Evolutionary conservation across 768 basidiomycete species (phyloP).

Genomic region (Symmetrospora coprosmae): DNA sequence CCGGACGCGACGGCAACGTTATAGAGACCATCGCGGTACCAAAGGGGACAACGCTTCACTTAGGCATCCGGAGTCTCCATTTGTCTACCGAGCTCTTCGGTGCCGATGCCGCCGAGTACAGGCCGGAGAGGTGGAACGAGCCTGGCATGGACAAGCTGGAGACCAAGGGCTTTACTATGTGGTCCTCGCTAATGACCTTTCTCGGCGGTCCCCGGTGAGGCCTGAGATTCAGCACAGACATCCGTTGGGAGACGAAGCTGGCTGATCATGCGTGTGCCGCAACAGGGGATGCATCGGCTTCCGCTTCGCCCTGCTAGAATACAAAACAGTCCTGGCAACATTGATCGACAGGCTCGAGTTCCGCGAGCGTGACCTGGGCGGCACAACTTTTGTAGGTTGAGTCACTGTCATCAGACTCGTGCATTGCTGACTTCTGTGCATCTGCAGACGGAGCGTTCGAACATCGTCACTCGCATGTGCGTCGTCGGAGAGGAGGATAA

Average conservation of each 20-base stretch:
- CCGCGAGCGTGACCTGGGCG: no score
- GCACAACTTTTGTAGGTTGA: no score
- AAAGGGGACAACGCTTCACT: background rate
- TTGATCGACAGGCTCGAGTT: conserved; percentile 9
- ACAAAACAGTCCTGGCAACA: background rate
- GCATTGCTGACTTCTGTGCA: no score
- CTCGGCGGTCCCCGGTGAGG: conserved; percentile 15
- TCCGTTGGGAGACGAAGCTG: background rate
- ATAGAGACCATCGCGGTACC: background rate
- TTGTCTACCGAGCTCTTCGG: background rate
- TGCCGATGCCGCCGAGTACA: background rate
- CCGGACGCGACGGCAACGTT: background rate
- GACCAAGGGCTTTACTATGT: background rate
- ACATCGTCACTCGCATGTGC: background rate
- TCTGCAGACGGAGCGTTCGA: background rate
- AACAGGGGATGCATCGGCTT: conserved; percentile 14
- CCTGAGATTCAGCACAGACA: background rate
- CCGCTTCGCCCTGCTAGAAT: conserved; percentile 16
- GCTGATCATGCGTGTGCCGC: background rate
- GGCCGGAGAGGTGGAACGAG: conserved; percentile 1
- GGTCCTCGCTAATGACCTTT: conserved; percentile 4
- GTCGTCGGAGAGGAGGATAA: conserved; percentile 17
- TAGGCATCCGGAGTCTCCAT: background rate
- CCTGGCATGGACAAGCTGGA: background rate
- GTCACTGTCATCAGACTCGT: no score